Percentiles rank a stretch among this genome's conserved stretches.
phyloP scores from a whole-genome alignment of 2,329 filamentous ascomycete species.

The Ampelomyces quisqualis region DNA sequence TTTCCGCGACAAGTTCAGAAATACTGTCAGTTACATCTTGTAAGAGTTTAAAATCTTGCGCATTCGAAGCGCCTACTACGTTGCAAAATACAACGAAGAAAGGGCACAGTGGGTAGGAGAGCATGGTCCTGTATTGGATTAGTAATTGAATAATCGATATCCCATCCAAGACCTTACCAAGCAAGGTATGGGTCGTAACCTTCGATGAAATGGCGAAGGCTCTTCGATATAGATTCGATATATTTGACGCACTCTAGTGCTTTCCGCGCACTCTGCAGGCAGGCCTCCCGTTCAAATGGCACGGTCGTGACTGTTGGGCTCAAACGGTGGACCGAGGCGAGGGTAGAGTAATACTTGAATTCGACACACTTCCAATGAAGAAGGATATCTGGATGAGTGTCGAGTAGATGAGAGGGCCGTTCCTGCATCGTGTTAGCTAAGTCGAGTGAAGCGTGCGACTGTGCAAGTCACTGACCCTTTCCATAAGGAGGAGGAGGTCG shows the following conservation, averaged over 20 bases:
- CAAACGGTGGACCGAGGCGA: constrained; percentile 36
- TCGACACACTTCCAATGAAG: constrained; percentile 38
- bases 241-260: constrained; percentile 32
- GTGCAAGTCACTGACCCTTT: constrained; percentile 21
- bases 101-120: constrained; percentile 38
- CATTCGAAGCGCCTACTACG: constrained; percentile 39
- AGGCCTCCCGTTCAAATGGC: constrained; percentile 32
- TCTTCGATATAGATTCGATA: constrained; percentile 26
- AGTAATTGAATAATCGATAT: constrained; percentile 2
- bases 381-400: constrained; percentile 23
- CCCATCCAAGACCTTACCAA: constrained; percentile 18
- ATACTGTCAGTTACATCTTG: constrained; percentile 32
- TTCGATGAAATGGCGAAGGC: constrained; percentile 31
- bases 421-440: constrained; percentile 14
- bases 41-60: constrained; percentile 33
- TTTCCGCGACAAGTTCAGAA: constrained; percentile 30
- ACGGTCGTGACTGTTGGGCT: constrained; percentile 34
- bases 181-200: constrained; percentile 34
- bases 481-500: constrained; percentile 23
- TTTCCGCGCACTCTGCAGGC: constrained; percentile 33
- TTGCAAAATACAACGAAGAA: constrained; percentile 44
- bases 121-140: constrained; percentile 30
- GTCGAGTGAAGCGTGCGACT: no score
- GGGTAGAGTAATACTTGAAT: constrained; percentile 37
- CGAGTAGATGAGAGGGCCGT: constrained; percentile 18